These are phyloP conservation scores for Cryptomeria japonica DNA, from an alignment of 75 land plant genomes.

Conservation along the genomic window DNA sequence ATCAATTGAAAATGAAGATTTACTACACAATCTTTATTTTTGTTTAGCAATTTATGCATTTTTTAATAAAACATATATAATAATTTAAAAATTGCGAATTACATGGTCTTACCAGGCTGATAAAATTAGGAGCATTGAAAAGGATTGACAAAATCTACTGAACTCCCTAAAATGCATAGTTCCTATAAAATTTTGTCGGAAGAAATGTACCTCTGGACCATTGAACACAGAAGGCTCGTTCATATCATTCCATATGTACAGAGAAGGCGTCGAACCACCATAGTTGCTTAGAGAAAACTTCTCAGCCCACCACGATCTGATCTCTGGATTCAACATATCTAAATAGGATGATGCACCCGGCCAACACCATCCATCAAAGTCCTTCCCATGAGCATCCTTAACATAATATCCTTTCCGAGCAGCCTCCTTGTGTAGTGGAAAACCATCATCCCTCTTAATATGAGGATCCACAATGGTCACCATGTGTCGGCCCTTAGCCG, in stretches of 20 bases:
- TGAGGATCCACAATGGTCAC: conserved; percentile 99
- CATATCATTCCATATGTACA: conserved; percentile 99
- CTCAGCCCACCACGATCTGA: conserved; percentile 93
- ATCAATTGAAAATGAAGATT: neutral
- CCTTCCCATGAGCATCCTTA: conserved; percentile 75
- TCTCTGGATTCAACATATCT: conserved; percentile 92
- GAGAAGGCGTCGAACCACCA: conserved; percentile 81
- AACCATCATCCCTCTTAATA: conserved; percentile 89
- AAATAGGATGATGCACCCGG: conserved; percentile 93
- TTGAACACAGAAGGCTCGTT: conserved; percentile 99
- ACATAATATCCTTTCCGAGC: conserved; percentile 87
- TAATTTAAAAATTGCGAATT: neutral
- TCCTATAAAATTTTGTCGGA: neutral
- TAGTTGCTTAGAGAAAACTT: conserved; percentile 77
- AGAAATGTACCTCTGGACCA: conserved; percentile 91
- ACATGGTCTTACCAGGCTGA: neutral
- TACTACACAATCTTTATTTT: neutral
- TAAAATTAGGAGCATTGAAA: neutral
- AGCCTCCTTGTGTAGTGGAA: conserved; percentile 83
- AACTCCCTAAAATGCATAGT: neutral
- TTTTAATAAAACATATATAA: neutral
- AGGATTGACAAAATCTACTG: neutral
- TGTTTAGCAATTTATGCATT: neutral
- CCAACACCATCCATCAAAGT: conserved; percentile 99
- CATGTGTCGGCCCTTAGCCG: conserved; percentile 92